Evolutionary conservation across 345 rosid species (phyloP).

Genomic region (Gossypium sturtianum): DNA sequence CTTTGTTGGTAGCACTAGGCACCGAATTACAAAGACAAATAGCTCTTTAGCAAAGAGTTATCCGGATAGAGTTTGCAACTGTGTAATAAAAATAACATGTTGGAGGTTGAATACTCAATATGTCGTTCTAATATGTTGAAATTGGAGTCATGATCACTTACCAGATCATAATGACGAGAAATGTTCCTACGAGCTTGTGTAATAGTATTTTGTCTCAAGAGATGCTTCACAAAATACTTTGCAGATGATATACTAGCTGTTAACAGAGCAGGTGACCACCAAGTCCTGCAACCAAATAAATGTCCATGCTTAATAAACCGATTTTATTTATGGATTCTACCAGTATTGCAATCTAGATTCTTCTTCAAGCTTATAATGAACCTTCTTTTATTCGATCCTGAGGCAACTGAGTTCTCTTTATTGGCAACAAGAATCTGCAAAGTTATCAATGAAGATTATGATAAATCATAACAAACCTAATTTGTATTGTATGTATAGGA

Average conservation of each 20-base stretch:
- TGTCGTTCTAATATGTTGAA: neutral
- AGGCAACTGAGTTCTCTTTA: conserved; percentile 16
- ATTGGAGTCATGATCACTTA: conserved; percentile 13
- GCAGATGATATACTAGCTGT: conserved; percentile 77
- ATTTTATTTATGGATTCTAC: neutral
- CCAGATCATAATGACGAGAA: conserved; percentile 89
- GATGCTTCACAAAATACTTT: conserved; percentile 67
- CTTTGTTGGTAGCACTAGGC: neutral
- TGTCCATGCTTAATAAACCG: neutral
- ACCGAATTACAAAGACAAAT: neutral
- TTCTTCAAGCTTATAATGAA: conserved; percentile 9
- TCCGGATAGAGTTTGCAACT: neutral
- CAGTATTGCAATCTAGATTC: neutral
- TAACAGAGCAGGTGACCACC: conserved; percentile 86
- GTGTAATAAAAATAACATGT: neutral
- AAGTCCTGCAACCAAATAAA: conserved; percentile 43
- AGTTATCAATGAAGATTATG: neutral
- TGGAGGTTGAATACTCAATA: neutral
- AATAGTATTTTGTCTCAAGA: conserved; percentile 63
- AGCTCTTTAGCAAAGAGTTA: neutral
- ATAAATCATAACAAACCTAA: neutral
- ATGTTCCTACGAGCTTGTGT: conserved; percentile 91
- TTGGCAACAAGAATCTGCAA: conserved; percentile 15
- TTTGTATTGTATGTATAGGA: neutral
- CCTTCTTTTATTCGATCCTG: conserved; percentile 57